Base-by-base conservation (phyloP, 225 moss, liverwort and hornwort species). In the Sphagnum tenellum region DNA sequence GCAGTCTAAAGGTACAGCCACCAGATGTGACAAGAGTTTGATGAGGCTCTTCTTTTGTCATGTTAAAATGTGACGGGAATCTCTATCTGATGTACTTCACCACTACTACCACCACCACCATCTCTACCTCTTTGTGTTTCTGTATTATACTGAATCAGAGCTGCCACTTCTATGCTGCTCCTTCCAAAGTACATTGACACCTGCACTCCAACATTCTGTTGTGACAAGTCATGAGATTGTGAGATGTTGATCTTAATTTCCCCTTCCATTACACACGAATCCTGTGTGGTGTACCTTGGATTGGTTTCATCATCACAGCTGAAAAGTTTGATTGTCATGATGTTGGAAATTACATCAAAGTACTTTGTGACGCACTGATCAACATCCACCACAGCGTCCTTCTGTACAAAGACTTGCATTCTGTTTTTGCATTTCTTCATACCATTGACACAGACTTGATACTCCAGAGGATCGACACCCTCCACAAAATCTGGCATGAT, bases 381-480 rank as follows among this genome's bases (percentile, higher is more conserved):
- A 8, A 59, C 60, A 3, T 10, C 9, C 29, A 69, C 12, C 47
- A 11, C 9, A 50, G 51, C 49, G 3, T 48, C 64, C 53, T 56
- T 63, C 51, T 11, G 9, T 46, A 64, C 60, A 45, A 62, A 71
- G 44, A 71, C 51, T 29, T 63, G 14, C 12, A 71, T 64, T 55
- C 63, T 46, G 14, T 71, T 61, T 14, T 5, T 64, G 10, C 64
- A 64, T 11, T 12, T 12, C 4, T 9, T 46, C 12, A 6, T 8
- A 9, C 64, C 64, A 56, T 71, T 44, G 13, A 10, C 52, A 4
- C 46, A 11, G 9, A 53, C n/a, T 46, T 44, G 8, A 48, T 63
- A 46, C 45, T 52, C 46, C 5, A 29, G 44, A 7, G 59, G 70
- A 64, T 71, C 64, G 11, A 44, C 8, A 4, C 49, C 53, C 2